phyloP scores from a whole-genome alignment of 2,329 filamentous ascomycete species.

The Pseudogymnoascus sp. region DNA sequence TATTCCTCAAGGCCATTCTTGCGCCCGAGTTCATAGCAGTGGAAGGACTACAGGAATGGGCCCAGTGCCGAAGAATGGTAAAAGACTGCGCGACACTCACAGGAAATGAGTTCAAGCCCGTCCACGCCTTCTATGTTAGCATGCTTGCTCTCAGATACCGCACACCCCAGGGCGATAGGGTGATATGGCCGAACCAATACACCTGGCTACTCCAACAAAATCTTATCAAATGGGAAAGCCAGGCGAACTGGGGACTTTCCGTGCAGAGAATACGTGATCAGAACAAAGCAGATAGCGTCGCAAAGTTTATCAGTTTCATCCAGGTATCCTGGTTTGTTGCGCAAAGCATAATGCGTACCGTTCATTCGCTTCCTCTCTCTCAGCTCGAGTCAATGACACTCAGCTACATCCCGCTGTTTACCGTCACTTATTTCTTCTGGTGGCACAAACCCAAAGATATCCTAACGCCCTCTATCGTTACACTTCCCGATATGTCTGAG shows the following conservation, averaged over 20 bases:
- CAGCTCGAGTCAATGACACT: constrained; percentile 32
- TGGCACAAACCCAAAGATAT: constrained; percentile 33
- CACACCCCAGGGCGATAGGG: constrained; percentile 19
- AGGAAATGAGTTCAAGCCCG: constrained; percentile 22
- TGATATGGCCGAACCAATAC: constrained; percentile 32
- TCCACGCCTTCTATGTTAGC: constrained; percentile 31
- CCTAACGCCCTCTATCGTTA: constrained; percentile 26
- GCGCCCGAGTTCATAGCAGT: constrained; percentile 32
- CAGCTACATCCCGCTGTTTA: constrained; percentile 31
- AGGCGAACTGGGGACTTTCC: constrained; percentile 25
- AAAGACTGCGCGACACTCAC: constrained; percentile 22
- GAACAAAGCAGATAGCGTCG: constrained; percentile 29
- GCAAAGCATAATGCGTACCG: constrained; percentile 27
- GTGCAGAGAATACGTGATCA: constrained; percentile 28
- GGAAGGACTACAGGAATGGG: constrained; percentile 32
- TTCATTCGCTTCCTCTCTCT: constrained; percentile 29
- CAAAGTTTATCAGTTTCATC: constrained; percentile 26
- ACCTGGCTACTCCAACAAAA: constrained; percentile 27
- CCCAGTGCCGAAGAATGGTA: constrained; percentile 27
- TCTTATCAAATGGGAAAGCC: constrained; percentile 26
- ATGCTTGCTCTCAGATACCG: constrained; percentile 31
- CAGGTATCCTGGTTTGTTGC: constrained; percentile 30
- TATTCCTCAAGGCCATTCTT: constrained; percentile 28
- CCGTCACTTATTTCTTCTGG: constrained; percentile 31
- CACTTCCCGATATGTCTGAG: constrained; percentile 25